Base-by-base conservation (phyloP, 1,284 basidiomycete species). In the Papiliotrema nemorosa region DNA sequence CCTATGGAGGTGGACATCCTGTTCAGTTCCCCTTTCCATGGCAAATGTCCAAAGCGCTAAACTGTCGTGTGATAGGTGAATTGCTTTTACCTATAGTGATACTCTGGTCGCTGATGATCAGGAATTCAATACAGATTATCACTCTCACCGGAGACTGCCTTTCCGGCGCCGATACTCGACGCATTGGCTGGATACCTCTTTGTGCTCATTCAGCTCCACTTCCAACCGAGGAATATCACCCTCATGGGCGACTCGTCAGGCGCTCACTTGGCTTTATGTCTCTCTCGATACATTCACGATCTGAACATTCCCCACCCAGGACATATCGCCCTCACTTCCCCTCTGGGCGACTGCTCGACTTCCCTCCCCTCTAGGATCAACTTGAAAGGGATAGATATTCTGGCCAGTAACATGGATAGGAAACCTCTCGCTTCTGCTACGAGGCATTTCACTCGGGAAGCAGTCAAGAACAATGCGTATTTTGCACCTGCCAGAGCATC, bases 191-290 rank as follows among this genome's bases (percentile, higher is more conserved):
- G 39, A 12, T 58, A 55, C 20, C 24, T 39, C 14, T 39, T 52
- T 18, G 40, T 58, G 46, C 83, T 85, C 3, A 0, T 85, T 84
- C 31, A 22, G 20, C 33, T 41, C 1, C 52, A 55, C 14, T 79
- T 79, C 58, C 64, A 67, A 0, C 72, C 80, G 1, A 74, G 74
- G 52, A 81, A 82, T 57, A 79, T 86, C 46, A 67, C 82, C 44
- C 63, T 87, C 26, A 77, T 81, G 12, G 85, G 84, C 29, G 84
- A 86, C 60, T 82, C 80, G 47, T 84, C 85, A 0, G 85, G 85
- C 2, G 84, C 81, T 0, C 84, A 85, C 59, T 75, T 86, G 3
- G 80, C 79, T 0, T 75, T 85, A 3, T 78, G 80, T 5, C 42
- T 63, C 1, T 50, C 53, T 1, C 50, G 47, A 26, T 62, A 62